Conservation (phyloP, 208 protist species). For the Crithidia mellificae region DNA sequence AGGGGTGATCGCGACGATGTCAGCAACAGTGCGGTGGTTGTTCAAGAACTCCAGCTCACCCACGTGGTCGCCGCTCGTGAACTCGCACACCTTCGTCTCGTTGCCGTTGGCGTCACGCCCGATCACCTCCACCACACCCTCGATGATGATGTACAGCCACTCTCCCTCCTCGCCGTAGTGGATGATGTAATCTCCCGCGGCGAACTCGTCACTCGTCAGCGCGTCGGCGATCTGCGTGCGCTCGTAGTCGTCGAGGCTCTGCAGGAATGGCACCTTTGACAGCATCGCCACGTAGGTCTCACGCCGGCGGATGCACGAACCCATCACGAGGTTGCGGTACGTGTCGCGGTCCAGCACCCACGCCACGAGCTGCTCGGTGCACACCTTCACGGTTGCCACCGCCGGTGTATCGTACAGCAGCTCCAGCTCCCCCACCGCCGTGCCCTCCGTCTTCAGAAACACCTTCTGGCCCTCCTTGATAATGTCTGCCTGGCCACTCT, state of each 20-base stretch:
- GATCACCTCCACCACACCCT: slow-evolving; percentile 86
- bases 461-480: slow-evolving; percentile 90
- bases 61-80: slow-evolving; percentile 81
- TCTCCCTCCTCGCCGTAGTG: slow-evolving; percentile 85
- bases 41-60: slow-evolving; percentile 92
- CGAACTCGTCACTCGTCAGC: slow-evolving; percentile 81
- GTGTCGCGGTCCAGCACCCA: slow-evolving; percentile 91
- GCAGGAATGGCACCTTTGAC: slow-evolving; percentile 75
- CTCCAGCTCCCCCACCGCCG: slow-evolving; percentile 87
- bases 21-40: slow-evolving; percentile 85
- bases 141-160: slow-evolving; percentile 92
- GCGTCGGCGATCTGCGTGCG: slow-evolving; percentile 88
- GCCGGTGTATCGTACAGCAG: slow-evolving; percentile 89
- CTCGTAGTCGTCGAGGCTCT: slow-evolving; percentile 82
- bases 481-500: slow-evolving; percentile 79
- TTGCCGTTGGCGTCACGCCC: slow-evolving; percentile 73
- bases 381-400: slow-evolving; percentile 85
- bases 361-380: slow-evolving; percentile 67
- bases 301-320: slow-evolving; percentile 79
- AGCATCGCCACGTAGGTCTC: slow-evolving; percentile 82
- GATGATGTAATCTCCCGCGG: slow-evolving; percentile 83
- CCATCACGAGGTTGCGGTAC: slow-evolving; percentile 92
- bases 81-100: slow-evolving; percentile 81
- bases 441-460: slow-evolving; percentile 86
- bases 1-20: slow-evolving; percentile 73